Evolutionary conservation across 139 green algal genomes (phyloP), one percentile per base, ranked within the genome.

Genomic region (Chlorella sp.): DNA sequence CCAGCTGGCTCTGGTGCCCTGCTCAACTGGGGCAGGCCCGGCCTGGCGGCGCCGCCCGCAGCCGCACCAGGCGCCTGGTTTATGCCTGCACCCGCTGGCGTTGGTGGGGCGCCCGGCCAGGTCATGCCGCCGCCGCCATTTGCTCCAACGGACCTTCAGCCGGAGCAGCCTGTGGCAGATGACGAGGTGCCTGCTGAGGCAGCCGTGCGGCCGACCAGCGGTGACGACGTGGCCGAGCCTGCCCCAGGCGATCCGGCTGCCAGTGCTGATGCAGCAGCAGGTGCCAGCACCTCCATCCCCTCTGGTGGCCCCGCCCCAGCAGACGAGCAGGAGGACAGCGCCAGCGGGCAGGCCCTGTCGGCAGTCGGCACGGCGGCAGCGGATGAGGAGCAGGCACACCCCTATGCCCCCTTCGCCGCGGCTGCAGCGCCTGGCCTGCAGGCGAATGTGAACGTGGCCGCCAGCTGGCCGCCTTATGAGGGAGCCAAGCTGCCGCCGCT

Each of bases 391-490:
- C 70, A 54, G 24, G 24, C 48, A 7, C 70, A 22, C 19, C 38
- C 38, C 24, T 36, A 34, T 43, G 65, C 65, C 28, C 16, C 44
- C 72, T 40, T 60, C 40, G 28, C 43, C 65, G 4, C 9, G 22
- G 51, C 65, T 34, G 14, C 72, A 38, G 43, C 36, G 43, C 30
- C 2, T 28, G 65, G n/a, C 28, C 28, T 24, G 9, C 72, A 41
- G 40, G 60, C 60, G 22, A 28, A 84, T 41, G 44, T 58, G 65
- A 76, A 24, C 17, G 70, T 80, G 34, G 48, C 81, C 4, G 68
- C 81, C 81, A 85, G 81, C 68, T 85, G 81, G 81, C 81, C 68
- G 68, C 81, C 81, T 0, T 85, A 80, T 26, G 48, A 85, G 36
- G 81, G 81, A 7, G 81, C 65, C 22, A 85, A 70, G 81, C 81